Evolutionary conservation across 306 rosid genomes (phyloP), one percentile per base, ranked within the genome.

Genomic region (Acacia melanoxylon): DNA sequence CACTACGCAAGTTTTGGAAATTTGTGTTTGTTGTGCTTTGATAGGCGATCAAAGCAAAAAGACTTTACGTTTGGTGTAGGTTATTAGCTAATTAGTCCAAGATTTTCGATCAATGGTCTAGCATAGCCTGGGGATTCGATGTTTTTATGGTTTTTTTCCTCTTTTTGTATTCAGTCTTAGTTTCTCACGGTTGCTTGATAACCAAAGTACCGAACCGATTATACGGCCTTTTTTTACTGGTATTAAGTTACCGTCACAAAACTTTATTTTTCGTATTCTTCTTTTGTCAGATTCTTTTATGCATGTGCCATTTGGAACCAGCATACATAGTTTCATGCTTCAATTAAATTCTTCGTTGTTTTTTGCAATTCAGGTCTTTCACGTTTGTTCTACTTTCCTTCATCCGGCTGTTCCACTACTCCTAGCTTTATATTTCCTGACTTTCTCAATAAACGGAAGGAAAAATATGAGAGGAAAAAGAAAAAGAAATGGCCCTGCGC

Each of bases 281-380:
- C 1, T 56, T 69, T 42, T 59, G 77, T 10, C 52, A 31, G 42
- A 73, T 70, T 19, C 63, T 71, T 74, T 78, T 29, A 42, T 33
- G 24, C 75, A 42, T 75, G 15, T 42, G 10, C 10, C 35, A 27
- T 69, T 70, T 82, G 31, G 58, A 9, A 9, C n/a, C 20, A 14
- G 67, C 10, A 67, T 63, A 31, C 75, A n/a, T 79, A 56, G 66
- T 68, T 61, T 70, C 31, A 24, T 17, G 10, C 49, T 81, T 59
- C 44, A 67, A 59, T 67, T 76, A 56, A 61, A 45, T 44, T 31
- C 19, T 82, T 78, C 41, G 22, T 67, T 84, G 31, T 82, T 81
- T 11, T 11, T 69, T 69, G 35, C 5, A 10, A 22, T 42, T 42
- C 33, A n/a, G 74, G 1, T 77, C 19, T 51, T 77, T 11, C 33